Conservation (phyloP, 2,329 filamentous ascomycete genomes). For the Tympanopsis confertula region DNA sequence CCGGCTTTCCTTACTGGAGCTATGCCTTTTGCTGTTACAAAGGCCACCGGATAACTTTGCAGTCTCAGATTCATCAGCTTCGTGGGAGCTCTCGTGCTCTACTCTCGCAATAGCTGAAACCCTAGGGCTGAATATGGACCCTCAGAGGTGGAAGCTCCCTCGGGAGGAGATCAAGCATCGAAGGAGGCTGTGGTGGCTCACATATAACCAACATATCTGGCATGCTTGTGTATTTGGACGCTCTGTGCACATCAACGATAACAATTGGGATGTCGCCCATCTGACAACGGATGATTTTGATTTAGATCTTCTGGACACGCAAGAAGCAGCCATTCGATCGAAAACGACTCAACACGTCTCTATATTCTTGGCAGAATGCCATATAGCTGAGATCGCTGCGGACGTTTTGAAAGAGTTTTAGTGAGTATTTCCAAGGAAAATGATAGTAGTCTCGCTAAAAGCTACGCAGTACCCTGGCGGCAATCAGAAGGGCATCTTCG, state of each 20-base stretch:
- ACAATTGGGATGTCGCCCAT: constrained; percentile 9
- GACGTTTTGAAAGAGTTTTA: constrained; percentile 12
- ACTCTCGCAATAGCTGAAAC: constrained; percentile 11
- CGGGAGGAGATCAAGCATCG: constrained; percentile 9
- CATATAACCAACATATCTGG: constrained; percentile 10
- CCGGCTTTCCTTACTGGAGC: constrained; percentile 9
- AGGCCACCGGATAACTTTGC: constrained; percentile 10
- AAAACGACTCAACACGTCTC: constrained; percentile 5
- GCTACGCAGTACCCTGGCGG: constrained; percentile 5
- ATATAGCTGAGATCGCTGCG: constrained; percentile 9
- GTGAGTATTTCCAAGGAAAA: constrained; percentile 4
- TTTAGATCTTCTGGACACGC: constrained; percentile 1
- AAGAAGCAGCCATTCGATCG: constrained; percentile 1
- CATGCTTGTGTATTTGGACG: constrained; percentile 8
- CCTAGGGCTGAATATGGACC: constrained; percentile 10
- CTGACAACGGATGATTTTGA: constrained; percentile 9
- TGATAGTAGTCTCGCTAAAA: neutral
- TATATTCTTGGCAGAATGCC: constrained; percentile 9
- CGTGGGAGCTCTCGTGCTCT: constrained; percentile 11
- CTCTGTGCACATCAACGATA: constrained; percentile 9
- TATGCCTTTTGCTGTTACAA: constrained; percentile 11
- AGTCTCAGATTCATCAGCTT: constrained; percentile 8
- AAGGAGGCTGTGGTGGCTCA: constrained; percentile 13
- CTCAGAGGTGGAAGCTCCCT: constrained; percentile 9
- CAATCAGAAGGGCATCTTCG: constrained; percentile 2